Conservation (phyloP, 371 early-diverging fungal genomes). For the Syncephalis plumigaleata region DNA sequence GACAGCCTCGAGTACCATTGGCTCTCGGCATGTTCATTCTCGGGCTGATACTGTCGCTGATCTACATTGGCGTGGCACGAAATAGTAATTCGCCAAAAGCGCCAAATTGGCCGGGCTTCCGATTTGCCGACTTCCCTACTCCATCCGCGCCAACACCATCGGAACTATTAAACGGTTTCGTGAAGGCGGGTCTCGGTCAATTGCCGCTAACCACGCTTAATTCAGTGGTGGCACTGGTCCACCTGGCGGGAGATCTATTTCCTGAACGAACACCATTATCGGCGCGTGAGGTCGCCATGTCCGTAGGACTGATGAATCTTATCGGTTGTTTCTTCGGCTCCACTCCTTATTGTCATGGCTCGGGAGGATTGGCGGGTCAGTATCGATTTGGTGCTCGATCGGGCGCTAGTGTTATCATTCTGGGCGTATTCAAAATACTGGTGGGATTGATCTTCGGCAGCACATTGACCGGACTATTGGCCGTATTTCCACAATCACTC, state of each 20-base stretch:
- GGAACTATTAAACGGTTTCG: slow-evolving; percentile 50
- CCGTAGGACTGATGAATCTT: slow-evolving; percentile 72
- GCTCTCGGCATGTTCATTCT: slow-evolving; percentile 60
- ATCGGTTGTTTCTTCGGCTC: slow-evolving; percentile 74
- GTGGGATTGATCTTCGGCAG: slow-evolving; percentile 65
- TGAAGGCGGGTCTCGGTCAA: slow-evolving; percentile 74
- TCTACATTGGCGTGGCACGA: slow-evolving; percentile 19
- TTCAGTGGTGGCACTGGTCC: slow-evolving; percentile 66
- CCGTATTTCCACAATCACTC: slow-evolving; percentile 51
- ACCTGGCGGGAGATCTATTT: slow-evolving; percentile 66
- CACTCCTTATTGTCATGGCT: slow-evolving; percentile 70
- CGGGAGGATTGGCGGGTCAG: slow-evolving; percentile 84
- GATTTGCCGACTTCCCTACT: slow-evolving; percentile 17
- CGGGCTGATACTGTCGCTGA: slow-evolving; percentile 48
- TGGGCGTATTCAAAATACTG: slow-evolving; percentile 56
- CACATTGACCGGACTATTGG: slow-evolving; percentile 49
- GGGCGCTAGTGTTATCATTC: slow-evolving; percentile 53
- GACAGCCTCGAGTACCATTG: slow-evolving; percentile 38
- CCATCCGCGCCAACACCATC: slow-evolving; percentile 35
- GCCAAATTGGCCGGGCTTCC: slow-evolving; percentile 7
- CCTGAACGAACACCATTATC: slow-evolving; percentile 40
- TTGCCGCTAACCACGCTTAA: slow-evolving; percentile 72
- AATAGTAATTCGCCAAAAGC: background rate
- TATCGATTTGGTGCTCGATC: slow-evolving; percentile 85
- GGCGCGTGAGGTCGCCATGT: slow-evolving; percentile 29